These are phyloP conservation scores for Oemleria cerasiformis DNA, from an alignment of 306 rosid genomes.

Conservation along the genomic window DNA sequence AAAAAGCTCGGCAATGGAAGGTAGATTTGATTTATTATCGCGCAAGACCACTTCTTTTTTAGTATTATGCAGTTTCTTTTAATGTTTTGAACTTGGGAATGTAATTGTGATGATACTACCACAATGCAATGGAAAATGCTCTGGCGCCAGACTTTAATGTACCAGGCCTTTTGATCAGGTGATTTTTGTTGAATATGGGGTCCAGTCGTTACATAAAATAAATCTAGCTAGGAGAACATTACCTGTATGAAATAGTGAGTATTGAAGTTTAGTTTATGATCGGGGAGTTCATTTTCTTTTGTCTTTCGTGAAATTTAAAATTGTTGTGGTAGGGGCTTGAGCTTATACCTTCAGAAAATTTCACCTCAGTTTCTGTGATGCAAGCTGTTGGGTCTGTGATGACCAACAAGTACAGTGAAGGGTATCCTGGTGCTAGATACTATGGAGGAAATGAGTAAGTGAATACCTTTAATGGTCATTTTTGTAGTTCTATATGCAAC, in stretches of 20 bases:
- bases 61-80: neutral
- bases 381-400: constrained; percentile 95
- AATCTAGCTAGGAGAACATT: neutral
- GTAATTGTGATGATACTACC: neutral
- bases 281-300: neutral
- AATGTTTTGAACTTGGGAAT: neutral
- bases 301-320: neutral
- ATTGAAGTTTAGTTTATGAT: neutral
- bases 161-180: neutral
- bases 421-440: constrained; percentile 96
- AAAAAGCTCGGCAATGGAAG: constrained; percentile 95
- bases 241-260: neutral
- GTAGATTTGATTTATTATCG: constrained; percentile 17
- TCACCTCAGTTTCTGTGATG: constrained; percentile 86
- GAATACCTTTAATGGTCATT: neutral
- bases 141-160: neutral
- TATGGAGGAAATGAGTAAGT: constrained; percentile 93
- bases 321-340: constrained; percentile 55
- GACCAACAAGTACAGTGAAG: constrained; percentile 92
- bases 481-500: neutral
- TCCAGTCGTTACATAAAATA: neutral
- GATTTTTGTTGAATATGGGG: neutral
- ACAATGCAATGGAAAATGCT: neutral
- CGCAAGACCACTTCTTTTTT: neutral
- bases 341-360: constrained; percentile 85